Evolutionary conservation across 2,329 filamentous ascomycete genomes (phyloP), one percentile per base, ranked within the genome.

Genomic region (Massarina eburnea): DNA sequence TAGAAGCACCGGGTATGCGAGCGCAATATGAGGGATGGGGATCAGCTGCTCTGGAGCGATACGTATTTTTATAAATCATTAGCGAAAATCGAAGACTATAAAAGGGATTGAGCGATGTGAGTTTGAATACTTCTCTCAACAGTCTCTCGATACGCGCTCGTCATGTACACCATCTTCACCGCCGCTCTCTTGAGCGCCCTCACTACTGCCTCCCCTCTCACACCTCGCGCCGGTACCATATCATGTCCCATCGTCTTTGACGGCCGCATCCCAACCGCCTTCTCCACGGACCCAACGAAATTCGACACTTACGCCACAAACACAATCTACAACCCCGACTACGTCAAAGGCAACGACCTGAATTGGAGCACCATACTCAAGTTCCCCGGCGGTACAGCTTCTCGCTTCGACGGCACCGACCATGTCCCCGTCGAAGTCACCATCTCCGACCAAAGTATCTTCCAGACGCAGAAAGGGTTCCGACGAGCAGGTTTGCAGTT

Each of bases 361-460:
- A 75, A 70, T 5, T 80, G 78, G 72, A 76, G 74, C 44, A 56
- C 78, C 42, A 72, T 80, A 27, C 64, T 83, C 22, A 61, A 77
- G 46, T 73, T 81, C 40, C 78, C 77, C 1, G 55, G 64, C 10
- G 66, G 68, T 33, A 51, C 63, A 3, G 45, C 59, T 3, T 77
- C 77, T 18, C 56, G 75, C 62, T 80, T 80, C 54, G 78, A 81
- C 41, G 58, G 61, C 18, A 45, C 50, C 8, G 66, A 68, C 36
- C 70, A 72, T 34, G 65, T 73, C 26, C 68, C 80, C 4, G 53
- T 82, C 18, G 78, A 80, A 56, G 76, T 82, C 8, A 81, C 78
- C 32, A 77, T 84, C 61, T 75, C 65, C 46, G 81, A 84, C 62
- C 57, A 75, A 48, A 82, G 80, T 55, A 83, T 85, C 64, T 85